Base-by-base conservation (phyloP, 441 rosid genomes). In the Gossypium davidsonii region DNA sequence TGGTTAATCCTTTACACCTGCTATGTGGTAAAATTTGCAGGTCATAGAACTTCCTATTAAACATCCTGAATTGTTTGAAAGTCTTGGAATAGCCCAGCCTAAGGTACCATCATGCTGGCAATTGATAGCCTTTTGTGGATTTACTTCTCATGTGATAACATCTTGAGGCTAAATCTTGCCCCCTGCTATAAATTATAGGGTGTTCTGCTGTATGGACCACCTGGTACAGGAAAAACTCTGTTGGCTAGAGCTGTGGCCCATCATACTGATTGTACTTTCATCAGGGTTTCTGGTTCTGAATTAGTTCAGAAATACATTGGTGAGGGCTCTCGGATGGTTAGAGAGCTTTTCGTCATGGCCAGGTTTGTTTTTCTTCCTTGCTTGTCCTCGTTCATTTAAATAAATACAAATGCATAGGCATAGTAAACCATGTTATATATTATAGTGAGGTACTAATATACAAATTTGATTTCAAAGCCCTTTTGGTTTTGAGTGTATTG, bases 301-400 rank as follows among this genome's bases (percentile, higher is more conserved):
- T 83, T 94, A 66, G 99, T 94, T 68, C 92, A 92, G 82, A 92
- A 94, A 69, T 94, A 94, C 83, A 92, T 94, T 82, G 99, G 99
- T 71, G 98, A 92, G 83, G 98, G 98, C 46, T 92, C 97, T 61
- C 84, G 99, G 80, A 94, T 94, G 99, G 97, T 94, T 73, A 85
- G 99, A 76, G 99, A 94, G 82, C 96, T 94, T 28, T 94, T 94
- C 76, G 98, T 92, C 65, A 94, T 92, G 99, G 99, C 99, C 57
- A 89, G 98, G 98, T 92, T 78, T 59, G 96, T 73, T 28, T 71
- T 65, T 51, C 48, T 49, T 61, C 15, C 34, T 39, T 25, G 8
- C 14, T 3, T 21, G 20, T 23, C 37, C 7, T 74, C 11, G 17
- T 17, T 66, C 31, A 23, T 59, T 42, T 28, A 10, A 57, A 23